Evolutionary conservation across 73 alveolate species (phyloP).

Genomic region (Effrenium voratum): DNA sequence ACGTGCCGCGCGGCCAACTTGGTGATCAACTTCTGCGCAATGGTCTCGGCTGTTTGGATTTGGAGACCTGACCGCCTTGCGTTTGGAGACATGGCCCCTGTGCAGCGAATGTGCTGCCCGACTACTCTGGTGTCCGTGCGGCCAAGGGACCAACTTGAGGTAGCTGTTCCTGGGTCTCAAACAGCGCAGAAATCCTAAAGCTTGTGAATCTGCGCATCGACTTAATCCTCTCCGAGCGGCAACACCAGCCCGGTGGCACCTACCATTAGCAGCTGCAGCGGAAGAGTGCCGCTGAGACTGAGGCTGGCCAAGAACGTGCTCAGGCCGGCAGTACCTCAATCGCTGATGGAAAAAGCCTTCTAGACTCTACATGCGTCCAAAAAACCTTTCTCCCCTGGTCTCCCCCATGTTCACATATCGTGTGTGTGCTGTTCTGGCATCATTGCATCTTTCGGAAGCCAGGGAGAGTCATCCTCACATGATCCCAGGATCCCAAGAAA

Average conservation of each 20-base stretch:
- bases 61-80: not conserved
- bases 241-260: constrained; percentile 26
- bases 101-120: not conserved
- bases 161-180: not conserved
- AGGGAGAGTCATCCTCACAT: no score
- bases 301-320: constrained; percentile 43
- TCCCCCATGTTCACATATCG: no score
- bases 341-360: no score
- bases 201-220: not conserved
- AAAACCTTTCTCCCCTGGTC: no score
- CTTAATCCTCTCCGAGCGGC: not conserved
- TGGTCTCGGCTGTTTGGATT: not conserved
- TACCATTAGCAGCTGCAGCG: constrained; percentile 43
- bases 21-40: constrained; percentile 27
- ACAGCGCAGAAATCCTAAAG: not conserved
- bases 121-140: not conserved
- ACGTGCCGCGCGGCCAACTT: constrained; percentile 65
- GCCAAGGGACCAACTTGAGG: constrained; percentile 33
- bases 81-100: not conserved
- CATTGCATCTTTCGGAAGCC: no score
- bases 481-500: no score
- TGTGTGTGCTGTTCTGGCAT: no score
- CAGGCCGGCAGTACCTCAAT: constrained; percentile 25
- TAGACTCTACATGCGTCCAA: no score
- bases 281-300: constrained; percentile 41